Percentiles rank a stretch among this genome's conserved stretches.
Evolutionary conservation across 805 yeast genomes (phyloP).

Genomic region (Pichia manshurica): DNA sequence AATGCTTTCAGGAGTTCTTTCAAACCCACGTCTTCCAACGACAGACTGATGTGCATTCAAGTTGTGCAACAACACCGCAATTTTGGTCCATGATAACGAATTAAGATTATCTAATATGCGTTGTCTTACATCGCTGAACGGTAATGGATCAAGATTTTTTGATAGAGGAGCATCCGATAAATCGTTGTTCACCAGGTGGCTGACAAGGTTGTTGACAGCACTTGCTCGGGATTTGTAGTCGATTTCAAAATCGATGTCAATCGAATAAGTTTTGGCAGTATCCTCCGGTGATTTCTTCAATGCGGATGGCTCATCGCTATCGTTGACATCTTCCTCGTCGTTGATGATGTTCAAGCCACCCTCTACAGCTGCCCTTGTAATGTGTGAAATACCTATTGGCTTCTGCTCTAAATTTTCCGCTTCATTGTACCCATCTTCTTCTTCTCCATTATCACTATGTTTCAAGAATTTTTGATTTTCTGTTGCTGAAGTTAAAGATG

Average conservation of each 20-base stretch:
- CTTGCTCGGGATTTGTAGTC: constrained; percentile 9
- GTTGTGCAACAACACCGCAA: constrained; percentile 64
- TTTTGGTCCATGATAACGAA: constrained; percentile 65
- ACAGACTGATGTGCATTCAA: constrained; percentile 85
- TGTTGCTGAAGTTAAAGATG: not conserved
- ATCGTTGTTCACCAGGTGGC: constrained; percentile 4
- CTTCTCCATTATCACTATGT: not conserved
- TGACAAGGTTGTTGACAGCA: constrained; percentile 1
- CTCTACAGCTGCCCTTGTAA: constrained; percentile 28
- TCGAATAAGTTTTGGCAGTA: constrained; percentile 1
- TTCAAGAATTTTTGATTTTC: not conserved
- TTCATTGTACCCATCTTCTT: constrained; percentile 5
- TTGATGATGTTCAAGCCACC: constrained; percentile 18
- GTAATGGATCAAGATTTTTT: constrained; percentile 18
- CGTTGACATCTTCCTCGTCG: not conserved
- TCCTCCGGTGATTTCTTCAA: not conserved
- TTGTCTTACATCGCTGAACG: constrained; percentile 20
- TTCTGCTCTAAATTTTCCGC: constrained; percentile 2
- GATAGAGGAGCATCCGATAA: constrained; percentile 12
- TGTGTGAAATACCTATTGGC: constrained; percentile 17
- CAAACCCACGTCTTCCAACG: constrained; percentile 67
- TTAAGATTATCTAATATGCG: constrained; percentile 52
- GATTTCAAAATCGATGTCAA: constrained; percentile 15
- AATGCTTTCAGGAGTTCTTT: constrained; percentile 44
- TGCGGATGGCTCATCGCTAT: not conserved